Percentiles rank a stretch among this genome's conserved stretches.
Evolutionary conservation across 139 green algal genomes (phyloP).

Genomic region (Tetraselmis striata): DNA sequence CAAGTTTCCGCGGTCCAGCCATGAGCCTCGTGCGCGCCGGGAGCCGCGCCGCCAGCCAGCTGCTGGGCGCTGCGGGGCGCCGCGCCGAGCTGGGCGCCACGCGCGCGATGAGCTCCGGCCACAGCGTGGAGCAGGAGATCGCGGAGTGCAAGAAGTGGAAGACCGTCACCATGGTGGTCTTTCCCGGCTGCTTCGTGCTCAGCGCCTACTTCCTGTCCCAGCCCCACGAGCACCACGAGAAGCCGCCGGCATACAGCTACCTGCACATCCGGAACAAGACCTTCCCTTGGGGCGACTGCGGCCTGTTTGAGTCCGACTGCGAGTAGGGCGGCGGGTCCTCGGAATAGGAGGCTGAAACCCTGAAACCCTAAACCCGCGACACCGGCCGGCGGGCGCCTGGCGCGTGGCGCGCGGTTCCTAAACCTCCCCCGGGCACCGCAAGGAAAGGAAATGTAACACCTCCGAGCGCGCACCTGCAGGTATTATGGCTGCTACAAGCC

Average conservation of each 20-base stretch:
- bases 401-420: no score
- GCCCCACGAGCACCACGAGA: slow-evolving; percentile 9
- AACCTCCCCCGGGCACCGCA: no score
- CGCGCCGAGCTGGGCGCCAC: not conserved
- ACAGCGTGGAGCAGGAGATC: not conserved
- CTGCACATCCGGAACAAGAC: slow-evolving; percentile 20
- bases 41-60: not conserved
- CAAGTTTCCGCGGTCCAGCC: no score
- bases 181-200: slow-evolving; percentile 7
- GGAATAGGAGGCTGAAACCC: no score
- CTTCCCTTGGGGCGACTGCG: slow-evolving; percentile 25
- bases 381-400: no score
- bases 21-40: not conserved
- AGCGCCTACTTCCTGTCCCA: slow-evolving; percentile 14
- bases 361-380: no score
- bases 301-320: slow-evolving; percentile 14
- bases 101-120: not conserved
- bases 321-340: not conserved
- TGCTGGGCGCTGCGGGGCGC: not conserved
- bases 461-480: no score
- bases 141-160: slow-evolving; percentile 21
- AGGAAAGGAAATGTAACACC: no score
- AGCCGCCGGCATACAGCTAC: slow-evolving; percentile 12
- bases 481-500: no score
- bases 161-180: slow-evolving; percentile 17